Conservation (phyloP, 331 rosid genomes). For the Malus hybrid region DNA sequence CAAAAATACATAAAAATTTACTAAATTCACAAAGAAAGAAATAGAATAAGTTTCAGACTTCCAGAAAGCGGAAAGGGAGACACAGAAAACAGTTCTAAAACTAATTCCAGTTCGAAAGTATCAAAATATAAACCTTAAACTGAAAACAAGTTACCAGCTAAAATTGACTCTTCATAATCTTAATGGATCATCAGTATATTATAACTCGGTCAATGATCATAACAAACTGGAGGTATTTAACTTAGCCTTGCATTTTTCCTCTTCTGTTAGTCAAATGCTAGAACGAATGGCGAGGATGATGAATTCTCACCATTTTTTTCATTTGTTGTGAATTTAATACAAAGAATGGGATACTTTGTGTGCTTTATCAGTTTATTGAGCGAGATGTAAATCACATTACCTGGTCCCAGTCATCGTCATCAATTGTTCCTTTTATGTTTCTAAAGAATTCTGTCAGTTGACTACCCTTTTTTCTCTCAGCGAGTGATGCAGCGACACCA, state of each 20-base stretch:
- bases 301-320: not conserved
- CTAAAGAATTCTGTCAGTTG: constrained; percentile 90
- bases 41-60: not conserved
- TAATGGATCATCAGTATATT: not conserved
- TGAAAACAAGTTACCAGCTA: not conserved
- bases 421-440: constrained; percentile 91
- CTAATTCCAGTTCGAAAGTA: not conserved
- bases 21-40: not conserved
- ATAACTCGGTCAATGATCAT: not conserved
- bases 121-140: not conserved
- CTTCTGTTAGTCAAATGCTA: not conserved
- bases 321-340: not conserved
- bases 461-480: constrained; percentile 89
- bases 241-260: not conserved
- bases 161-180: not conserved
- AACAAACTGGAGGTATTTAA: not conserved
- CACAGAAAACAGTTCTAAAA: not conserved
- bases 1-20: not conserved
- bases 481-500: constrained; percentile 92
- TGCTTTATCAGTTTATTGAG: too few species aligned
- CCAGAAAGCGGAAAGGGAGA: not conserved
- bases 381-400: constrained; percentile 30
- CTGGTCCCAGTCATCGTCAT: constrained; percentile 98
- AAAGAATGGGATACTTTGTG: too few species aligned
- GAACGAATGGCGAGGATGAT: not conserved